phyloP scores from a whole-genome alignment of 2,329 filamentous ascomycete species.

The Aureobasidium vineae region DNA sequence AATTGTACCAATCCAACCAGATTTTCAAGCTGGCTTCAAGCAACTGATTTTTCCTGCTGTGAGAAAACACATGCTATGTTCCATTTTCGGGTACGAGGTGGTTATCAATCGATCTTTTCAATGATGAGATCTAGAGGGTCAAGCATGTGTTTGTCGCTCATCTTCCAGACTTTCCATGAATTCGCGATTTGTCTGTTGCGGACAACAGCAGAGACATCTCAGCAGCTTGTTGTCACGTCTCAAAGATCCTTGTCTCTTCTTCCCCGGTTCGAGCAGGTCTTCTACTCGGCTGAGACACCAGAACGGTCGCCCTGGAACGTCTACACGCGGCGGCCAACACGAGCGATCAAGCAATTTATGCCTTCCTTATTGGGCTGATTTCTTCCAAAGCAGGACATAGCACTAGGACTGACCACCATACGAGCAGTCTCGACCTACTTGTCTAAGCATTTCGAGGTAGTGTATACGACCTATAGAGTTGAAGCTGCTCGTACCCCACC shows the following conservation, averaged over 20 bases:
- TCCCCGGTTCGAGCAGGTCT: neutral
- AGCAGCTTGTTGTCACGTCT: neutral
- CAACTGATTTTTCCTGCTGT: neutral
- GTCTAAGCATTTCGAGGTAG: neutral
- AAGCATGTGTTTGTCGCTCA: neutral
- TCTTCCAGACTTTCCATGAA: neutral
- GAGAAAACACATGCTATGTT: neutral
- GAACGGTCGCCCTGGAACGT: constrained; percentile 23
- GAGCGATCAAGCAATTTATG: neutral
- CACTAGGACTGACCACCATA: neutral
- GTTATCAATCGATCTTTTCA: neutral
- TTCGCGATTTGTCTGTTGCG: neutral
- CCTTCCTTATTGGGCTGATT: neutral
- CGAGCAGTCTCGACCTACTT: constrained; percentile 1
- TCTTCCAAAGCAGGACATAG: neutral
- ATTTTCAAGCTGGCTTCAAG: neutral
- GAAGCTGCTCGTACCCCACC: constrained; percentile 6
- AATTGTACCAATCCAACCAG: neutral
- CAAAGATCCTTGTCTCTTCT: neutral
- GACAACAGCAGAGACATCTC: neutral
- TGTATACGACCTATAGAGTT: constrained; percentile 11
- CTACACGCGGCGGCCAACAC: neutral
- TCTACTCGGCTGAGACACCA: constrained; percentile 4
- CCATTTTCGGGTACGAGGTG: too few species aligned
- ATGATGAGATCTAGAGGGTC: neutral